These are phyloP conservation scores for Tricholoma hemisulphureum DNA, from an alignment of 768 basidiomycete genomes.

Conservation along the genomic window DNA sequence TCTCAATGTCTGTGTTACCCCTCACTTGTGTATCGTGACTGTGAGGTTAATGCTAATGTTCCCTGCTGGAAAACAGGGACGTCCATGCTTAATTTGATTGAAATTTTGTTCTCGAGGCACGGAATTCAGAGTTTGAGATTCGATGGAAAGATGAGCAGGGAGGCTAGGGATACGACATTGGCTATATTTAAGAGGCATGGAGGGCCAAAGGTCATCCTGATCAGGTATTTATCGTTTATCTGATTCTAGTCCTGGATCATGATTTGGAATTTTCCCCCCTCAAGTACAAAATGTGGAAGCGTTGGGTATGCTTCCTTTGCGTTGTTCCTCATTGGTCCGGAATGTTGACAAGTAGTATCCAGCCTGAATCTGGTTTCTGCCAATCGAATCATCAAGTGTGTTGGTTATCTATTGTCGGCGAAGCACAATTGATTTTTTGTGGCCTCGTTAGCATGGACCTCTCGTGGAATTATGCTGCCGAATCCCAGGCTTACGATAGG, in stretches of 20 bases:
- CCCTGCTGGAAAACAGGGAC: conserved; percentile 49
- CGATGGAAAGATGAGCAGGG: conserved; percentile 66
- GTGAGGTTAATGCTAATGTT: neutral
- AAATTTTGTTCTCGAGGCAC: conserved; percentile 56
- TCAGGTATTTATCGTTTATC: conserved; percentile 44
- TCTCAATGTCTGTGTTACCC: conserved; percentile 55
- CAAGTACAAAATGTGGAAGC: conserved; percentile 64
- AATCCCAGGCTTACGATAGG: conserved; percentile 62
- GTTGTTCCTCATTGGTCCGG: neutral
- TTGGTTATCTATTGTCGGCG: neutral
- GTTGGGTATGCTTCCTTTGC: conserved; percentile 45
- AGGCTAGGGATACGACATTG: conserved; percentile 48
- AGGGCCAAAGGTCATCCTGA: conserved; percentile 63
- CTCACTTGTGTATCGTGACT: neutral
- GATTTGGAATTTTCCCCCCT: neutral
- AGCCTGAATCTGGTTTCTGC: conserved; percentile 63
- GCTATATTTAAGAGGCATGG: conserved; percentile 51
- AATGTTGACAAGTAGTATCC: neutral
- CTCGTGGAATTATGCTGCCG: conserved; percentile 72
- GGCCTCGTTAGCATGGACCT: conserved; percentile 54
- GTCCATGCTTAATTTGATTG: conserved; percentile 66
- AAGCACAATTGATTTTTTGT: neutral
- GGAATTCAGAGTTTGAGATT: conserved; percentile 60
- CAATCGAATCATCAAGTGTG: conserved; percentile 68
- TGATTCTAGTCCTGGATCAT: neutral